Base-by-base conservation (phyloP, 768 basidiomycete genomes). In the Suillus brevipes region DNA sequence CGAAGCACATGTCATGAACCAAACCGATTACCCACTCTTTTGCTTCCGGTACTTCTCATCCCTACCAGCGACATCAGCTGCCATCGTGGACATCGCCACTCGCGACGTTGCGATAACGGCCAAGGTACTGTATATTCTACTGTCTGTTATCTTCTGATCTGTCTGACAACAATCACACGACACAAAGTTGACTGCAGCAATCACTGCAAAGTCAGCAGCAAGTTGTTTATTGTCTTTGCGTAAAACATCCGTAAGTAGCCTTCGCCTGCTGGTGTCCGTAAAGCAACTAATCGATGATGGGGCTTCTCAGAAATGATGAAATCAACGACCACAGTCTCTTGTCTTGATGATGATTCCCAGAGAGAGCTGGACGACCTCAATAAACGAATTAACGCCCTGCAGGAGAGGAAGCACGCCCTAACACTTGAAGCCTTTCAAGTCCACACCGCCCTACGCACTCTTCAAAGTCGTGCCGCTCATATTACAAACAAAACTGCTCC, bases 391-490 rank as follows among this genome's bases (percentile, higher is more conserved):
- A 55, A 64, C 2, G 56, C 50, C 7, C 66, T 76, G 14, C 66
- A 77, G 67, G 69, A 62, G 55, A 64, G 67, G 60, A 74, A 66
- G 43, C 68, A 69, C 34, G 68, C 42, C 1, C 50, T 76, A 37
- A 64, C 69, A 2, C 67, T 66, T 12, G 72, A 77, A 50, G 69
- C 73, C 0, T 74, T 69, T 62, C 65, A 66, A 2, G 70, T 76
- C 55, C 70, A 76, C 38, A 65, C 66, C 42, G 70, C 75, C 43
- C 74, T 76, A 57, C 72, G 70, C 59, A 66, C 60, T 5, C 70
- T 77, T 52, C 74, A 76, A 61, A 73, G 74, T 55, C 75, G 75
- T 62, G 74, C 73, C 57, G 75, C 75, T 36, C 74, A 70, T 40
- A 77, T 76, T 66, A 72, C 70, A 43, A 76, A 76, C 49, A 65